phyloP scores from a whole-genome alignment of 495 filamentous ascomycete genomes.

The Aspergillus sclerotioniger region DNA sequence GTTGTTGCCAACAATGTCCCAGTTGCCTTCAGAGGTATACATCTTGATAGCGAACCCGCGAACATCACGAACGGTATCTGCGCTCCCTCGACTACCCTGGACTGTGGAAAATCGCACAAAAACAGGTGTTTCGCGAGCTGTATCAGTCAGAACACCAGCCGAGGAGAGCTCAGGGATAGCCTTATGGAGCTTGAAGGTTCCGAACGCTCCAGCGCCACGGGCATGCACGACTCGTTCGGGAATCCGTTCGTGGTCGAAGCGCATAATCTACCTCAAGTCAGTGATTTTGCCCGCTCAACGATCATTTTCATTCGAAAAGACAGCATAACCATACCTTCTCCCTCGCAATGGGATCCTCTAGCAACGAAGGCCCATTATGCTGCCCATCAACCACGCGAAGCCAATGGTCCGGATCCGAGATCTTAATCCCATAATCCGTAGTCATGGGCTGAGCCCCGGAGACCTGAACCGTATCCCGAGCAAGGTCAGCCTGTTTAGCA shows the following conservation, averaged over 20 bases:
- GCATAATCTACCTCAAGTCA: constrained; percentile 55
- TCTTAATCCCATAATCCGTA: constrained; percentile 75
- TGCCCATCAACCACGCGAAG: constrained; percentile 60
- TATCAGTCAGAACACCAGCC: constrained; percentile 77
- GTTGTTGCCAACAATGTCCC: constrained; percentile 79
- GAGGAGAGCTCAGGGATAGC: constrained; percentile 66
- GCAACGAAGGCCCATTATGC: constrained; percentile 65
- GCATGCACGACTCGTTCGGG: constrained; percentile 90
- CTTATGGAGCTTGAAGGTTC: constrained; percentile 73
- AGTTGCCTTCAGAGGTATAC: constrained; percentile 54
- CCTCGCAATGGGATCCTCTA: constrained; percentile 78
- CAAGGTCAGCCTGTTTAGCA: constrained; percentile 7
- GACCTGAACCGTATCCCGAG: constrained; percentile 9
- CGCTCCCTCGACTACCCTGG: constrained; percentile 70
- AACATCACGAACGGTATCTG: constrained; percentile 79
- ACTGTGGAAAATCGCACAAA: constrained; percentile 85
- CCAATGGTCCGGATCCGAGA: constrained; percentile 77
- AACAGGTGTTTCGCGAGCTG: constrained; percentile 71
- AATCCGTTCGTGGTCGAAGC: constrained; percentile 85
- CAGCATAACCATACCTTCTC: constrained; percentile 62
- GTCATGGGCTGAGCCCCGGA: constrained; percentile 48
- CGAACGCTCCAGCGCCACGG: constrained; percentile 79
- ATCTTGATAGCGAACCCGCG: constrained; percentile 81
- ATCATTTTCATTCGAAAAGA: too few relatives aligned
- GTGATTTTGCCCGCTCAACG: too few relatives aligned